phyloP scores from a whole-genome alignment of 176 grass and related monocot genomes.

The Otatea glauca region DNA sequence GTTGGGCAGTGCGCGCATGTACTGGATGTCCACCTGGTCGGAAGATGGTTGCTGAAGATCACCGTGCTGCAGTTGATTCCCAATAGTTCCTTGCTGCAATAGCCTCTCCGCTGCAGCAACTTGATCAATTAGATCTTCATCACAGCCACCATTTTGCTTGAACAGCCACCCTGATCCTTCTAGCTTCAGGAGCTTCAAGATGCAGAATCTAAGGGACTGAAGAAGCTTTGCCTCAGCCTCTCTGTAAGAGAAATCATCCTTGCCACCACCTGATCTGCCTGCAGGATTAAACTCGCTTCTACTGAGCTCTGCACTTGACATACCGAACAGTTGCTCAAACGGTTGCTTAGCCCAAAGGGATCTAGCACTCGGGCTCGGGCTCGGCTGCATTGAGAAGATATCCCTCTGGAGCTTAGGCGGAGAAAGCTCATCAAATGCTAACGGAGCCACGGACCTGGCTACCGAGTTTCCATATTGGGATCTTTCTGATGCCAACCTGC shows the following conservation, averaged over 20 bases:
- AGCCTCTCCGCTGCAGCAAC: constrained; percentile 69
- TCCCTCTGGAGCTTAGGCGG: constrained; percentile 64
- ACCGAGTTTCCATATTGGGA: constrained; percentile 61
- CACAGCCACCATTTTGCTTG: constrained; percentile 74
- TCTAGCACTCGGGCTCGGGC: constrained; percentile 59
- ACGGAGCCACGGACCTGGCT: constrained; percentile 55
- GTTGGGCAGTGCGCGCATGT: constrained; percentile 49
- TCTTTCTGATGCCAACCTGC: constrained; percentile 71
- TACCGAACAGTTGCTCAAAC: constrained; percentile 82
- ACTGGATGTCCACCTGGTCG: constrained; percentile 47
- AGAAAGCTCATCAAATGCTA: constrained; percentile 76
- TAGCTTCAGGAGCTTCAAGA: constrained; percentile 75
- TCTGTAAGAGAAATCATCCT: constrained; percentile 69
- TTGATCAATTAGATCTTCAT: constrained; percentile 81
- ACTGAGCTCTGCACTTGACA: constrained; percentile 54
- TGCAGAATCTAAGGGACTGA: constrained; percentile 76
- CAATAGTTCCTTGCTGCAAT: constrained; percentile 49
- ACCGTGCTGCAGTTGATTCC: constrained; percentile 39
- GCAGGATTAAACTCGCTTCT: constrained; percentile 46
- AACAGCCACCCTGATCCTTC: constrained; percentile 91
- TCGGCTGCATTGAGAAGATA: constrained; percentile 59
- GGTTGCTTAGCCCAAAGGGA: constrained; percentile 97
- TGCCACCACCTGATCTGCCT: constrained; percentile 49
- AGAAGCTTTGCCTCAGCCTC: constrained; percentile 80
- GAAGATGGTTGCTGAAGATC: constrained; percentile 42